Percentiles rank a stretch among this genome's conserved stretches.
Conservation (phyloP, 306 rosid species). For the Corylus avellana region DNA sequence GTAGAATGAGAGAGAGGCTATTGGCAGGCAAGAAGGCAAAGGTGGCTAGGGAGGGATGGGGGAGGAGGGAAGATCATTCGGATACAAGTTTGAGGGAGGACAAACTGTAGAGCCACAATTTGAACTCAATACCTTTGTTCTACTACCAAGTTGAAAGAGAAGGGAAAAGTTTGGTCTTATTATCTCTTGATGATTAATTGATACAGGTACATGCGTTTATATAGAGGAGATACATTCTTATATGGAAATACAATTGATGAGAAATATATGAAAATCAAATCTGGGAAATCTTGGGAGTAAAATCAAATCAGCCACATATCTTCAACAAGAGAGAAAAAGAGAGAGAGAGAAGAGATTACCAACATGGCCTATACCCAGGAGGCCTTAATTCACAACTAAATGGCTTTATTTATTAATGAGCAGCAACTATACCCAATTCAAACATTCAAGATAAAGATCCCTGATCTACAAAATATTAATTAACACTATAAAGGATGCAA, state of each 20-base stretch:
- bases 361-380: neutral
- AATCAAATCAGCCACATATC: too few species aligned
- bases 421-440: neutral
- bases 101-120: too few species aligned
- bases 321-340: too few species aligned
- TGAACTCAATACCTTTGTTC: neutral
- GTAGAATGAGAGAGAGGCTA: conserved; percentile 76
- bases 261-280: too few species aligned
- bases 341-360: neutral
- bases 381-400: neutral
- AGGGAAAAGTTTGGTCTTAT: too few species aligned
- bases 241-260: too few species aligned
- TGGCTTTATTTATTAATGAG: neutral
- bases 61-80: conserved; percentile 35
- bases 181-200: neutral
- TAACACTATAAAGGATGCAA: neutral
- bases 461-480: neutral
- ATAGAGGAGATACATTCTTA: too few species aligned
- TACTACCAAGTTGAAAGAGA: too few species aligned
- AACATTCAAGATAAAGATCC: neutral
- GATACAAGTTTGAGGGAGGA: too few species aligned
- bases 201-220: neutral
- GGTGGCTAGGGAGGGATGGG: conserved; percentile 57
- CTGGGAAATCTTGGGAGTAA: too few species aligned
- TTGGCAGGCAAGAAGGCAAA: conserved; percentile 89